A percentile compares a stretch with the other conserved stretches of the same genome.
Evolutionary conservation across 129 eudicot genomes (phyloP).

Genomic region (Escallonia herrerae): DNA sequence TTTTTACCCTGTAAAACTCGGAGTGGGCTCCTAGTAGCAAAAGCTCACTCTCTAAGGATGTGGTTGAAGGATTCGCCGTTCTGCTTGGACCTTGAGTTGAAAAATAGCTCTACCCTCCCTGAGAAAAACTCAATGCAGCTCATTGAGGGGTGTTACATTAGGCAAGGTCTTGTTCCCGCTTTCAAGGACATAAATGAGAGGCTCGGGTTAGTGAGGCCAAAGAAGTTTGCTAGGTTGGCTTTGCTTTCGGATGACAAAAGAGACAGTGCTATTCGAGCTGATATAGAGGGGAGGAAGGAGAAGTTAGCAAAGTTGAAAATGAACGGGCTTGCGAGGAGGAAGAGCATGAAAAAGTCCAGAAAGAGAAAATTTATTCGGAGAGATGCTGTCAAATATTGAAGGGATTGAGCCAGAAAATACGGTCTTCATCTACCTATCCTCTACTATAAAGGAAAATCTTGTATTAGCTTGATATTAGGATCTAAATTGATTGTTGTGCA

Average conservation of each 20-base stretch:
- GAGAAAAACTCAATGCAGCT: conserved; percentile 80
- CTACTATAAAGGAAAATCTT: no score
- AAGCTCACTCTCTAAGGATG: conserved; percentile 89
- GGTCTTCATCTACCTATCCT: no score
- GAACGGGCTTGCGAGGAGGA: conserved; percentile 26
- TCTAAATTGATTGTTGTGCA: no score
- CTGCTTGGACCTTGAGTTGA: conserved; percentile 92
- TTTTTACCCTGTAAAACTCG: conserved; percentile 88
- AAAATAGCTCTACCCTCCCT: conserved; percentile 49
- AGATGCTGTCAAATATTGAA: conserved; percentile 22
- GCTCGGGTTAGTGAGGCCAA: conserved; percentile 72
- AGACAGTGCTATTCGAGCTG: conserved; percentile 66
- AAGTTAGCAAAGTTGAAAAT: conserved; percentile 57
- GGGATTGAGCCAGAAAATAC: neutral
- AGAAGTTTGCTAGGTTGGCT: conserved; percentile 87
- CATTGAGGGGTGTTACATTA: conserved; percentile 70
- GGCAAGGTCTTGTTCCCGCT: conserved; percentile 92
- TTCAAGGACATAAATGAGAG: conserved; percentile 67
- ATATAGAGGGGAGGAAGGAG: conserved; percentile 72
- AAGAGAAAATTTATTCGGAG: conserved; percentile 32
- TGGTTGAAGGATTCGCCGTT: conserved; percentile 98
- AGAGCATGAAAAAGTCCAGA: conserved; percentile 11
- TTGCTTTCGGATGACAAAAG: conserved; percentile 83
- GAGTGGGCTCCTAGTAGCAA: conserved; percentile 73
- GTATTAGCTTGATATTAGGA: no score